These are phyloP conservation scores for Canna indica DNA, from an alignment of 176 grass and related monocot genomes.

Conservation along the genomic window DNA sequence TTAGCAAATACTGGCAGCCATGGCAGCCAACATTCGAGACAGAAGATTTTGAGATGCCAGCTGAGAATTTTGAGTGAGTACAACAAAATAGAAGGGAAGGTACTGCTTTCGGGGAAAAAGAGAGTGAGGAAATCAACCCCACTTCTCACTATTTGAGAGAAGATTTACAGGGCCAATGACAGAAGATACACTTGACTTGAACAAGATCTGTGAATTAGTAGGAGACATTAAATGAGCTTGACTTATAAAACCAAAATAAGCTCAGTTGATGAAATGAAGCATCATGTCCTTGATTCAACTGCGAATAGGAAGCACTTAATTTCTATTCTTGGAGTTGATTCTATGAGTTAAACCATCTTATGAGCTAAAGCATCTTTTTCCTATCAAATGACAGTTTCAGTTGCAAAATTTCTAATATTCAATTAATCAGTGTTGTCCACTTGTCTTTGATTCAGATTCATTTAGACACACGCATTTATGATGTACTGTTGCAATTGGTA, in stretches of 20 bases:
- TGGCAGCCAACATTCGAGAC: neutral
- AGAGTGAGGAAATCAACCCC: neutral
- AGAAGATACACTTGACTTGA: neutral
- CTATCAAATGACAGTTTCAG: no score
- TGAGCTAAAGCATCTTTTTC: no score
- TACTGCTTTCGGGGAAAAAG: neutral
- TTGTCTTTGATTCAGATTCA: no score
- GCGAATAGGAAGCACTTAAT: neutral
- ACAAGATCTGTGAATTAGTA: neutral
- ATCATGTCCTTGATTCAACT: neutral
- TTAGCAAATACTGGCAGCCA: neutral
- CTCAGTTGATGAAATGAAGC: neutral
- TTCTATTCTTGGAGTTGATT: no score
- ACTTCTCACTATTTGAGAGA: neutral
- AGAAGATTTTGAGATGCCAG: neutral
- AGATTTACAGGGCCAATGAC: neutral
- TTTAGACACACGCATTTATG: no score
- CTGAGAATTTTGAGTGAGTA: neutral
- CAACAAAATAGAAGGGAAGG: neutral
- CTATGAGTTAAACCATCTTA: no score
- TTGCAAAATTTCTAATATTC: no score
- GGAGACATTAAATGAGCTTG: no score
- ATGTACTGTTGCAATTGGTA: no score
- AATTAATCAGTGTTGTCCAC: no score
- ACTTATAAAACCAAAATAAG: neutral